Conservation (phyloP, 2,329 filamentous ascomycete species). For the Aspergillus pseudoterreus region DNA sequence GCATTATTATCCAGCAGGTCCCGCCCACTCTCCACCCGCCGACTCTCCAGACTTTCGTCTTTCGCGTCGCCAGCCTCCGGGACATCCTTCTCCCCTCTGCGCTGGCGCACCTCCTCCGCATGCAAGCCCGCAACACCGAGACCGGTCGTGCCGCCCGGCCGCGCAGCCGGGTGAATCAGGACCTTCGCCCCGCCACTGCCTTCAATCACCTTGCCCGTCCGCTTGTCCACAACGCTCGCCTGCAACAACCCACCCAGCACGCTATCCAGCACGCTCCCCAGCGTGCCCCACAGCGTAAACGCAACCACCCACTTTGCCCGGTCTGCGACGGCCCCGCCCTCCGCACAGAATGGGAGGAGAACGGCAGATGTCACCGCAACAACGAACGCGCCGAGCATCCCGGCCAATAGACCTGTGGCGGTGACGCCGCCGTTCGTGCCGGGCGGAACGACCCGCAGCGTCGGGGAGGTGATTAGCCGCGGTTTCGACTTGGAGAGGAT, state of each 20-base stretch:
- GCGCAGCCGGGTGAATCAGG: slow-evolving; percentile 30
- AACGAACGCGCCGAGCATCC: slow-evolving; percentile 66
- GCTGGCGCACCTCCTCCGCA: background rate
- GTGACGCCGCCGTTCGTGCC: slow-evolving; percentile 96
- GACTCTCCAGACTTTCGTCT: slow-evolving; percentile 48
- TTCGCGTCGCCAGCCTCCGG: slow-evolving; percentile 9
- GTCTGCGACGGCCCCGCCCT: slow-evolving; percentile 43
- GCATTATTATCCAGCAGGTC: slow-evolving; percentile 91
- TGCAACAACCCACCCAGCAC: slow-evolving; percentile 81
- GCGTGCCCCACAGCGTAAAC: slow-evolving; percentile 67
- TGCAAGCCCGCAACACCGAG: background rate
- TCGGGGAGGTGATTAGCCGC: slow-evolving; percentile 78
- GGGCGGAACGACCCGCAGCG: slow-evolving; percentile 72
- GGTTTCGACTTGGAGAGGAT: slow-evolving; percentile 76
- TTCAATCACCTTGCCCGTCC: slow-evolving; percentile 84
- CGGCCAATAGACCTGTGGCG: slow-evolving; percentile 66
- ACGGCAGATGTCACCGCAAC: slow-evolving; percentile 66
- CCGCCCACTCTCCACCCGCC: slow-evolving; percentile 62
- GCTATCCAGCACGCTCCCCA: slow-evolving; percentile 84
- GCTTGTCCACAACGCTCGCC: slow-evolving; percentile 77
- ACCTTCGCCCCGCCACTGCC: slow-evolving; percentile 69
- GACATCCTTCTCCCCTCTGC: background rate
- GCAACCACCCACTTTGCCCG: slow-evolving; percentile 48
- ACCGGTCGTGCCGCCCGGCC: background rate
- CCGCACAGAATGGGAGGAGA: slow-evolving; percentile 64